Evolutionary conservation across 768 basidiomycete genomes (phyloP).

Genomic region (Hygrophorus russula): DNA sequence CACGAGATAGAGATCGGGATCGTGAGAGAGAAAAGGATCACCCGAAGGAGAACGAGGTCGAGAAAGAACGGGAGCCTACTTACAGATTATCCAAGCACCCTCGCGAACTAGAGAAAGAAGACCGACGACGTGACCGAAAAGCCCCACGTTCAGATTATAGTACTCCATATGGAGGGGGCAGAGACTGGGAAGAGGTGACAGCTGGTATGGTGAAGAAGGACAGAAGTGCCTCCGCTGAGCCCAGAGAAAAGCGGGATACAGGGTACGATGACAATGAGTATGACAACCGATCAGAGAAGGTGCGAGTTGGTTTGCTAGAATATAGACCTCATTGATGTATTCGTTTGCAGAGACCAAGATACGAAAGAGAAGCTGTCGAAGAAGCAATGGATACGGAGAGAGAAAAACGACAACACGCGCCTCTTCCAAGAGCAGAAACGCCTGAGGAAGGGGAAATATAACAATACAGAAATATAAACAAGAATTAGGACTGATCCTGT

Average conservation of each 20-base stretch:
- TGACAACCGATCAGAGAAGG: constrained; percentile 35
- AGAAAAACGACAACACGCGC: constrained; percentile 15
- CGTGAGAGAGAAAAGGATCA: constrained; percentile 26
- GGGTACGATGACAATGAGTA: constrained; percentile 46
- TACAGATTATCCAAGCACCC: constrained; percentile 16
- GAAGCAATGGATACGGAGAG: constrained; percentile 35
- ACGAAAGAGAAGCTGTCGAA: constrained; percentile 27
- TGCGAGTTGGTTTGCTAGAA: constrained; percentile 1
- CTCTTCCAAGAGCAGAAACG: constrained; percentile 65
- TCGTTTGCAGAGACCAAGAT: constrained; percentile 37
- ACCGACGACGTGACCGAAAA: constrained; percentile 31
- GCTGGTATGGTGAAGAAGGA: constrained; percentile 20
- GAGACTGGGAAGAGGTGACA: constrained; percentile 41
- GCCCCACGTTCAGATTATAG: constrained; percentile 17
- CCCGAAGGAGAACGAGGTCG: constrained; percentile 19
- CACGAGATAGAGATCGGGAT: constrained; percentile 28
- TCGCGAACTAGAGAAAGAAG: constrained; percentile 41
- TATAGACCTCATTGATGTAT: constrained; percentile 9
- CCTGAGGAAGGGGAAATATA: constrained; percentile 87
- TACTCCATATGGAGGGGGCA: constrained; percentile 18
- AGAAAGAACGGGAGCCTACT: constrained; percentile 22
- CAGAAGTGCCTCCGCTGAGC: constrained; percentile 25
- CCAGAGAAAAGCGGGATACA: constrained; percentile 42
- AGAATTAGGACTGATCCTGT: constrained; percentile 9
- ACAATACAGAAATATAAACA: constrained; percentile 10